These are phyloP conservation scores for Macadamia integrifolia DNA, from an alignment of 164 flowering plant genomes.

Conservation along the genomic window DNA sequence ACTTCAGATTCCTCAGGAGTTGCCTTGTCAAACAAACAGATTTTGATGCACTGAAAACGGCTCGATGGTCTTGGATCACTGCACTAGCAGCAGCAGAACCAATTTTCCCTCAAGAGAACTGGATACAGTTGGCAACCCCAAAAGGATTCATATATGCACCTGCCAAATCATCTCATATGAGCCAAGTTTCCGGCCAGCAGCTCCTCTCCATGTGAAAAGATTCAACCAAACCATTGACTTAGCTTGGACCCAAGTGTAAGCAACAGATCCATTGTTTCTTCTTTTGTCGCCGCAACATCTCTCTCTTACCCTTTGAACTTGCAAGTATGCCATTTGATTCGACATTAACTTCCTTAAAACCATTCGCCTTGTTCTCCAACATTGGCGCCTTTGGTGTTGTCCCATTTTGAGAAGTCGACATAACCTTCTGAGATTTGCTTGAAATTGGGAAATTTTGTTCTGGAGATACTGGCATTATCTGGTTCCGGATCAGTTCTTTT, in stretches of 20 bases:
- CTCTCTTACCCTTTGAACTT: conserved; percentile 10
- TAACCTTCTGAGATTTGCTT: conserved; percentile 16
- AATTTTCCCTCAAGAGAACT: too few relatives aligned
- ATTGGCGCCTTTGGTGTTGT: conserved; percentile 10
- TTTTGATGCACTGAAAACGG: too few relatives aligned
- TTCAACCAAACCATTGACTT: too few relatives aligned
- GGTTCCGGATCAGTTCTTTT: conserved; percentile 31
- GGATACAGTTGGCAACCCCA: too few relatives aligned
- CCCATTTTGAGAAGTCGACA: conserved; percentile 13
- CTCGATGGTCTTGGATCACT: too few relatives aligned
- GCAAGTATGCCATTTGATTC: conserved; percentile 20
- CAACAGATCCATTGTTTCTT: conserved; percentile 28
- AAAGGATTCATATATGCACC: too few relatives aligned
- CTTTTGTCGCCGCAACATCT: conserved; percentile 12
- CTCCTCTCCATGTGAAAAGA: too few relatives aligned
- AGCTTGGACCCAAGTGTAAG: conserved; percentile 5
- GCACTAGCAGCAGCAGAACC: too few relatives aligned
- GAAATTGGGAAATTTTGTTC: conserved; percentile 15
- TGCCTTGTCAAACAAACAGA: too few relatives aligned
- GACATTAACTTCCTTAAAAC: conserved; percentile 1
- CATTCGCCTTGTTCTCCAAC: conserved; percentile 9
- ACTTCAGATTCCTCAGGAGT: too few relatives aligned
- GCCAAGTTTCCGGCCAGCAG: too few relatives aligned
- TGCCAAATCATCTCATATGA: too few relatives aligned
- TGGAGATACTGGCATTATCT: conserved; percentile 30